Conservation (phyloP, 495 filamentous ascomycete genomes). For the Entonaema liquescens region DNA sequence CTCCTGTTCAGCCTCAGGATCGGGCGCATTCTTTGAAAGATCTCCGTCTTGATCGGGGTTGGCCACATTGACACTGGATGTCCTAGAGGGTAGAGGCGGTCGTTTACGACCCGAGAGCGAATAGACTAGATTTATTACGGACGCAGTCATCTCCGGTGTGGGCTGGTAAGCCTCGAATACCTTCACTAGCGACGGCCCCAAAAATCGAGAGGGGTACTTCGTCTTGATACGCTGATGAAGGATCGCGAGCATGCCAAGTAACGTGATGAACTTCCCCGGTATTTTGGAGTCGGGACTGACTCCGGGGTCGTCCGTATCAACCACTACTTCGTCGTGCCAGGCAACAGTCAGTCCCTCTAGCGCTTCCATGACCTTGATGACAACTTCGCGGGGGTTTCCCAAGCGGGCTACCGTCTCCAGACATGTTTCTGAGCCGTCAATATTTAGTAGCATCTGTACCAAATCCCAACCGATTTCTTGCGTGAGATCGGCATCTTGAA, state of each 20-base stretch:
- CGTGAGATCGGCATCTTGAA: slow-evolving; percentile 85
- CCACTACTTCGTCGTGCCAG: slow-evolving; percentile 57
- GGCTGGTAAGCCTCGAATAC: slow-evolving; percentile 73
- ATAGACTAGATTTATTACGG: slow-evolving; percentile 78
- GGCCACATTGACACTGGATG: slow-evolving; percentile 65
- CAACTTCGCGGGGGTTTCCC: slow-evolving; percentile 93
- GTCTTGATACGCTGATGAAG: slow-evolving; percentile 89
- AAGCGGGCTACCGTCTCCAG: slow-evolving; percentile 77
- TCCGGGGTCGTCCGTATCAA: slow-evolving; percentile 44
- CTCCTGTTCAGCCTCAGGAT: slow-evolving; percentile 77
- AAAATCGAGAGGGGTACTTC: slow-evolving; percentile 89
- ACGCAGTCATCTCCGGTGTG: slow-evolving; percentile 71
- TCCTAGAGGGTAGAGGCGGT: slow-evolving; percentile 77
- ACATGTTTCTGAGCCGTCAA: slow-evolving; percentile 76
- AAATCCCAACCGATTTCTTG: slow-evolving; percentile 97
- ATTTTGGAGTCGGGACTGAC: slow-evolving; percentile 39
- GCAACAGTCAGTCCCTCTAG: slow-evolving; percentile 66
- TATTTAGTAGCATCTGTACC: slow-evolving; percentile 82
- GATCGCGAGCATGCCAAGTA: slow-evolving; percentile 83
- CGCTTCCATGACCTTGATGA: slow-evolving; percentile 84
- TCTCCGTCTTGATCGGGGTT: slow-evolving; percentile 58
- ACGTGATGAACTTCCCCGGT: slow-evolving; percentile 71
- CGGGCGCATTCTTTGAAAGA: slow-evolving; percentile 68
- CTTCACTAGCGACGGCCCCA: slow-evolving; percentile 86
- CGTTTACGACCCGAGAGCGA: slow-evolving; percentile 75